phyloP scores from a whole-genome alignment of 2,329 filamentous ascomycete genomes.

The Trichoderma sp. region DNA sequence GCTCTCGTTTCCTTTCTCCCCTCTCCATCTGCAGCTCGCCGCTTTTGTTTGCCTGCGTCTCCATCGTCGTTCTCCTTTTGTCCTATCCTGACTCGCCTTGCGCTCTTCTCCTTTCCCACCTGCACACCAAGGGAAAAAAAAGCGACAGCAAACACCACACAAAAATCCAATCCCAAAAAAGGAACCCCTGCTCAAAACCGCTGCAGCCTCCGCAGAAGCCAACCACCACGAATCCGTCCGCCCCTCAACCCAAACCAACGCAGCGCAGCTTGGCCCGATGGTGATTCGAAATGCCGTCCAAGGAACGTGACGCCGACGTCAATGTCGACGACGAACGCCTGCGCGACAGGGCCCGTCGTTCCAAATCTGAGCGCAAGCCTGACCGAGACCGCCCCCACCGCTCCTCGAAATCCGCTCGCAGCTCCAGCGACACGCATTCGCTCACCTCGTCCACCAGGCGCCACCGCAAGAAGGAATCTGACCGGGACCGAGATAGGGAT shows the following conservation, averaged over 20 bases:
- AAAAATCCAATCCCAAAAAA: not conserved
- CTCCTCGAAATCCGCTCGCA: constrained; percentile 45
- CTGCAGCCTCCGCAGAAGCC: not conserved
- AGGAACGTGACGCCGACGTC: constrained; percentile 48
- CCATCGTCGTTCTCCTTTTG: not conserved
- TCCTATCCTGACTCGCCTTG: not conserved
- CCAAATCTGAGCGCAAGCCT: constrained; percentile 46
- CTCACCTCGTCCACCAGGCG: constrained; percentile 45
- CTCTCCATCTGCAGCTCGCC: constrained; percentile 10
- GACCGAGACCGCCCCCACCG: constrained; percentile 41
- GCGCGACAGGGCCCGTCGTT: constrained; percentile 47
- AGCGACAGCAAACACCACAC: not conserved
- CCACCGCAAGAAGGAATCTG: constrained; percentile 40
- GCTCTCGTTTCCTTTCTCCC: not conserved
- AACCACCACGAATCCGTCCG: not conserved
- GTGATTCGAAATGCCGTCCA: constrained; percentile 46
- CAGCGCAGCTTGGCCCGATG: constrained; percentile 35
- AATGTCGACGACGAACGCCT: constrained; percentile 43
- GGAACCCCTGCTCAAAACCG: constrained; percentile 20
- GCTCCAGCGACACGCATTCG: constrained; percentile 49
- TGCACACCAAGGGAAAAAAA: not conserved
- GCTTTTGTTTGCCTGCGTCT: constrained; percentile 4
- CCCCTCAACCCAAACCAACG: not conserved
- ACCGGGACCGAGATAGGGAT: constrained; percentile 43
- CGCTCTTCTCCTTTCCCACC: not conserved